Evolutionary conservation across 1,284 basidiomycete species (phyloP), one percentile per base, ranked within the genome.

Genomic region (Meira miltonrushii): DNA sequence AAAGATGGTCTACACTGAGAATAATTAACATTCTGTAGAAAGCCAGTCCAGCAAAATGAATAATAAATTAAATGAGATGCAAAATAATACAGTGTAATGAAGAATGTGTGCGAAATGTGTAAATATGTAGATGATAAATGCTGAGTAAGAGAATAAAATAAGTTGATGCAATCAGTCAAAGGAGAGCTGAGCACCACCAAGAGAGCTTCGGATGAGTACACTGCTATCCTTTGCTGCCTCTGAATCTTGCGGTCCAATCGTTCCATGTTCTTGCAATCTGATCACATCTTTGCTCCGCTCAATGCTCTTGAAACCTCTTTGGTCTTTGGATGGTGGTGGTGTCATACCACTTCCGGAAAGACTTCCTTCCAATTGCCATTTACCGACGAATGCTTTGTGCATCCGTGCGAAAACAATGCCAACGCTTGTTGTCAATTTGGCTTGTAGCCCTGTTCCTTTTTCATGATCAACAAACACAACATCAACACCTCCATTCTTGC

Each of bases 1-100:
- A 63, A 50, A 12, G 55, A 61, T 0, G 69, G 67, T 7, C 44
- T 71, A 25, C 69, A 71, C 48, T 71, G 60, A 55, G 52, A 9
- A 33, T 15, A 28, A 53, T 37, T 6, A 54, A 54, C n/a, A 38
- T 6, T 39, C 4, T 33, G 21, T 50, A 21, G 21, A 43, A 43
- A 43, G 28, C 28, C 28, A 33, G 28, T 33, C 40, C 13, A 15
- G 40, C 40, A 43, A 43, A 15, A 43, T 21, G 15, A n/a, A 15
- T 43, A 43, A 43, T 43, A 3, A 8, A 33, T 33, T 33, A 33
- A 33, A 33, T n/a, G 41, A 21, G 19, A 43, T 43, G 41, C 41
- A 43, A 21, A 43, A n/a, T 15, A 43, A n/a, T n/a, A 43, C 12
- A 23, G 23, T 48, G 46, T 12, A 46, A 23, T 21, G 46, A 48